These are phyloP conservation scores for Trypanosoma cruzi DNA, from an alignment of 208 protist species.

Conservation along the genomic window DNA sequence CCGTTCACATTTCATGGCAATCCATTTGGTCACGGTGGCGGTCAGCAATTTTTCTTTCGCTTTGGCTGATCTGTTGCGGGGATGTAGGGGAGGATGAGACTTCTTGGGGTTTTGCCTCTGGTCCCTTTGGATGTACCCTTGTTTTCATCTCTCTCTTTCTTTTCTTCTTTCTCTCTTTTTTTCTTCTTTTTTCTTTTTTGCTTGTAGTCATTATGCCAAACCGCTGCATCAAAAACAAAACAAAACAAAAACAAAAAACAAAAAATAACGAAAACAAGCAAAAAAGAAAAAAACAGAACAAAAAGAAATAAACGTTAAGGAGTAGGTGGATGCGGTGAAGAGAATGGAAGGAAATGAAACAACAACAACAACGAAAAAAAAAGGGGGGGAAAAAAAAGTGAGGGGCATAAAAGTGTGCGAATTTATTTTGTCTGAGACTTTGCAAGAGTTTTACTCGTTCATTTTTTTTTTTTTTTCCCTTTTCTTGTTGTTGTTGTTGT, in stretches of 20 bases:
- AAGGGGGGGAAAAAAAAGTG: conserved; percentile 3
- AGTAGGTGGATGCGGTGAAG: background rate
- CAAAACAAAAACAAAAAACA: too few species aligned
- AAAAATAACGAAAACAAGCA: too few species aligned
- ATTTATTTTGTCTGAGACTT: background rate
- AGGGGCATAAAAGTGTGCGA: background rate
- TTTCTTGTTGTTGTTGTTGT: too few species aligned
- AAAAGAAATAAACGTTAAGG: conserved; percentile 14
- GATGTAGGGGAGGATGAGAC: background rate
- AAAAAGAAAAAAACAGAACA: conserved; percentile 17
- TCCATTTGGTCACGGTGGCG: conserved; percentile 30
- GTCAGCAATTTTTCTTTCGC: conserved; percentile 64
- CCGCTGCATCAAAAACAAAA: too few species aligned
- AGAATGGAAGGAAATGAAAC: background rate
- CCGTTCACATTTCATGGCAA: conserved; percentile 50
- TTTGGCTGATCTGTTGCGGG: conserved; percentile 26
- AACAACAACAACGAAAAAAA: conserved; percentile 13
- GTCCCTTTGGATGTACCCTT: too few species aligned
- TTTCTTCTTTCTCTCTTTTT: background rate
- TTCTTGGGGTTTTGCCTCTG: background rate
- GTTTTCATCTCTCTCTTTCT: conserved; percentile 4
- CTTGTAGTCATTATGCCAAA: too few species aligned
- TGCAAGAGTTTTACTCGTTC: background rate
- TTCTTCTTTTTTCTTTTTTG: conserved; percentile 10
- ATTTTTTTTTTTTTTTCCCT: background rate